phyloP scores from a whole-genome alignment of 2,329 filamentous ascomycete species.

The Penicillium decumbens region DNA sequence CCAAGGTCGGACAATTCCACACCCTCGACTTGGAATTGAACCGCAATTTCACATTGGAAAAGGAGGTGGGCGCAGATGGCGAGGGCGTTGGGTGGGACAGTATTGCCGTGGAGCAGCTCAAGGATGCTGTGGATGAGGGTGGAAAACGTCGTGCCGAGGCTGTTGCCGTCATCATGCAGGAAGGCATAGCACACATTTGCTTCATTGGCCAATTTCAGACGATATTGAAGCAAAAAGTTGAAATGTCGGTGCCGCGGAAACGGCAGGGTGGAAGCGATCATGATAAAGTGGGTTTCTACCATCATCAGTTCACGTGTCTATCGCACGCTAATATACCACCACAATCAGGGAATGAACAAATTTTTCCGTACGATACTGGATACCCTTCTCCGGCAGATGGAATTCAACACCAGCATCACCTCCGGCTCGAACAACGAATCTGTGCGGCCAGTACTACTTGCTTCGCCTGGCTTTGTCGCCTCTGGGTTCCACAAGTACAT shows the following conservation, averaged over 20 bases:
- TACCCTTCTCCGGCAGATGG: conserved; percentile 71
- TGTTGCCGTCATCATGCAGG: conserved; percentile 90
- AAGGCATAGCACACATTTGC: conserved; percentile 54
- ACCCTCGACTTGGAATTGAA: conserved; percentile 81
- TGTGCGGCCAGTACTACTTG: conserved; percentile 66
- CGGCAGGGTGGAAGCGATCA: conserved; percentile 46
- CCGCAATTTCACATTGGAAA: conserved; percentile 82
- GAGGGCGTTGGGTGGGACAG: conserved; percentile 72
- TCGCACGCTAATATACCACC: not conserved
- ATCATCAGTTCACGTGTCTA: not conserved
- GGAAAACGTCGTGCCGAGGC: conserved; percentile 71
- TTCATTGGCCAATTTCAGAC: conserved; percentile 50
- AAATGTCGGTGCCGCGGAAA: conserved; percentile 47
- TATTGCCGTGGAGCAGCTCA: conserved; percentile 71
- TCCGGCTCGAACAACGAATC: conserved; percentile 35
- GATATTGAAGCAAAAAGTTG: conserved; percentile 47
- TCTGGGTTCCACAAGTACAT: conserved; percentile 73
- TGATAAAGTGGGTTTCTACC: conserved; percentile 40
- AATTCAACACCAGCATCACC: conserved; percentile 54
- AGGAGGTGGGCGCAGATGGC: conserved; percentile 54
- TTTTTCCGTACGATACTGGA: conserved; percentile 76
- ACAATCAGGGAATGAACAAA: conserved; percentile 57
- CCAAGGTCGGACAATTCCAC: conserved; percentile 63
- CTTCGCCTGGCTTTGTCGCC: conserved; percentile 84
- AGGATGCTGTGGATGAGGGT: conserved; percentile 68